Conservation (phyloP, 306 rosid genomes). For the Lathyrus aphaca region DNA sequence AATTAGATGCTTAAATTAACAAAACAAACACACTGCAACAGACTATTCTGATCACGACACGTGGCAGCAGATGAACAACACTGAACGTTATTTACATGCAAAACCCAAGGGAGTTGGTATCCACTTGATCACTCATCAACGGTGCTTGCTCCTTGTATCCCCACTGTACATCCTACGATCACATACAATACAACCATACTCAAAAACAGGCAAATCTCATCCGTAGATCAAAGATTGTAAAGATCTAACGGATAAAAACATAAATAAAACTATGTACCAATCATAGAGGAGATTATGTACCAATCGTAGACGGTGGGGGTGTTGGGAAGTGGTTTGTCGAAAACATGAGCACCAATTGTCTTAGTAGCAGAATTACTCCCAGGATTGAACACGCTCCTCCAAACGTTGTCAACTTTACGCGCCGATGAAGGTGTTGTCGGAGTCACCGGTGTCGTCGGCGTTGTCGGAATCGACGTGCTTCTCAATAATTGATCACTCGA, state of each 20-base stretch:
- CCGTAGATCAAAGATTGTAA: neutral
- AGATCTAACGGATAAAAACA: slow-evolving; percentile 12
- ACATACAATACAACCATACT: slow-evolving; percentile 28
- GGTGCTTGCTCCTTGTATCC: slow-evolving; percentile 79
- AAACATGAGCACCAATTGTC: slow-evolving; percentile 59
- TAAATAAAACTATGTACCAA: too few species aligned
- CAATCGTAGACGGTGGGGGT: slow-evolving; percentile 95
- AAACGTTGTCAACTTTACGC: slow-evolving; percentile 76
- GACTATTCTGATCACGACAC: neutral
- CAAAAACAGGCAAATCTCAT: neutral
- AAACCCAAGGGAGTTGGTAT: neutral
- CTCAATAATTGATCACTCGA: slow-evolving; percentile 53
- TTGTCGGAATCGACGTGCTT: slow-evolving; percentile 53
- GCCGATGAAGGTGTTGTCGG: slow-evolving; percentile 64
- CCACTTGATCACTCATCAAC: slow-evolving; percentile 30
- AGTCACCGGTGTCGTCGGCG: slow-evolving; percentile 65
- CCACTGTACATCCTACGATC: slow-evolving; percentile 84
- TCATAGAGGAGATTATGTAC: slow-evolving; percentile 39
- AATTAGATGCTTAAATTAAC: neutral
- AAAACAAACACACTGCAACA: neutral
- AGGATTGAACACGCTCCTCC: slow-evolving; percentile 98
- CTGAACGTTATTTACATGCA: slow-evolving; percentile 37
- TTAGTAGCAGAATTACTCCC: slow-evolving; percentile 86
- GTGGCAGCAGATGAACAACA: slow-evolving; percentile 14
- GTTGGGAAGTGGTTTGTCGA: slow-evolving; percentile 88